phyloP scores from a whole-genome alignment of 2,329 filamentous ascomycete species.

The Neopestalotiopsis sp. region DNA sequence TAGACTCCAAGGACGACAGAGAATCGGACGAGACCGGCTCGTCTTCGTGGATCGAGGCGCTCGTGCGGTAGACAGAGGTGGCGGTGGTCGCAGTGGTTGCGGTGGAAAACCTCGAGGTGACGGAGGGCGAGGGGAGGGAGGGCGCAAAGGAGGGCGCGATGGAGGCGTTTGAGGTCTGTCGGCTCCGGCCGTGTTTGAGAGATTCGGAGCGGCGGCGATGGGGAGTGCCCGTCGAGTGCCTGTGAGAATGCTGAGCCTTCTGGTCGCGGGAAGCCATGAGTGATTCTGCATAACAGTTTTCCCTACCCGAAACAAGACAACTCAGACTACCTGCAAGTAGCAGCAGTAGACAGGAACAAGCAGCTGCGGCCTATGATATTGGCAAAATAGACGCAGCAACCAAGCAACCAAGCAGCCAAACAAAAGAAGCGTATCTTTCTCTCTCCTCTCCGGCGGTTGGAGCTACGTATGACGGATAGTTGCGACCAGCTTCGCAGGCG shows the following conservation, averaged over 20 bases:
- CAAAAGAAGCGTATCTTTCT: neutral
- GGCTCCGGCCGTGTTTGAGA: conserved; percentile 8
- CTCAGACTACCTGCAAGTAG: neutral
- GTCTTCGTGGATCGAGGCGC: conserved; percentile 16
- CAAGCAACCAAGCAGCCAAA: neutral
- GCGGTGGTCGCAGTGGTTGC: conserved; percentile 16
- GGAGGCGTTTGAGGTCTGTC: conserved; percentile 19
- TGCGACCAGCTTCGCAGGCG: conserved; percentile 4
- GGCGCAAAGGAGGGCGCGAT: conserved; percentile 7
- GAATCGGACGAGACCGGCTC: conserved; percentile 30
- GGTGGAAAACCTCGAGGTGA: conserved; percentile 20
- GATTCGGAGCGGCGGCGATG: conserved; percentile 20
- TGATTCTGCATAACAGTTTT: conserved; percentile 6
- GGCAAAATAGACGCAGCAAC: neutral
- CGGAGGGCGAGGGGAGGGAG: conserved; percentile 17
- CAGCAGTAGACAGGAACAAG: neutral
- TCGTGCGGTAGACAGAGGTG: conserved; percentile 10
- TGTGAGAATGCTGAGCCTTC: conserved; percentile 18
- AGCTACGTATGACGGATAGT: neutral
- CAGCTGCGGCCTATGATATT: neutral
- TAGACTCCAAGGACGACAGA: conserved; percentile 57
- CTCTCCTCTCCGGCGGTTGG: neutral
- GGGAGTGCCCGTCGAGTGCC: conserved; percentile 20
- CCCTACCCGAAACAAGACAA: conserved; percentile 9
- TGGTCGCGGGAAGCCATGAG: conserved; percentile 15